Evolutionary conservation across 78 protist genomes (phyloP).

Genomic region (Pigoraptor vietnamica): DNA sequence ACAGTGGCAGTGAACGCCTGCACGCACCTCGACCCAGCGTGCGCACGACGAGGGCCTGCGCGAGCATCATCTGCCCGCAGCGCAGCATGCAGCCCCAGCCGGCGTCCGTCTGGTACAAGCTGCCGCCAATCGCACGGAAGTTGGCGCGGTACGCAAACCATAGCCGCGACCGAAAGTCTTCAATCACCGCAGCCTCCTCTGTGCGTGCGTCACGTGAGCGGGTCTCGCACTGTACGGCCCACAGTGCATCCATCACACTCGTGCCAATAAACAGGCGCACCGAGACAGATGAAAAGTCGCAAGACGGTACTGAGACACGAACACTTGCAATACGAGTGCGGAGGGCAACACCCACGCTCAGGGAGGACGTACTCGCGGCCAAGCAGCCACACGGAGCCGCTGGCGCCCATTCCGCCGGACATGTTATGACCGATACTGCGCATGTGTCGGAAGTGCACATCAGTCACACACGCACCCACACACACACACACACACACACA

Average conservation of each 20-base stretch:
- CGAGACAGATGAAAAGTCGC: too few species aligned
- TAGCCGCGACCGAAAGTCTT: background rate
- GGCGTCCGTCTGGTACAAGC: constrained; percentile 2
- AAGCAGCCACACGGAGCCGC: background rate
- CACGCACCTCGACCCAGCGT: background rate
- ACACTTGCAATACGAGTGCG: background rate
- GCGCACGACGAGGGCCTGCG: background rate
- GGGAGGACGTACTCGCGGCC: background rate
- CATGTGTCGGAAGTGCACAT: too few species aligned
- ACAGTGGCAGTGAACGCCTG: too few species aligned
- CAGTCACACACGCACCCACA: too few species aligned
- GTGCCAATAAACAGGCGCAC: too few species aligned
- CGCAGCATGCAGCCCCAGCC: constrained; percentile 51
- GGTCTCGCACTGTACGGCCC: too few species aligned
- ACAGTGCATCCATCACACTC: too few species aligned
- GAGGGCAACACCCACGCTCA: too few species aligned
- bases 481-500: background rate
- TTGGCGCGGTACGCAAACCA: constrained; percentile 9
- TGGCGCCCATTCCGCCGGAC: background rate
- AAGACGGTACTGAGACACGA: too few species aligned
- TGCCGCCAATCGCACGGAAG: background rate
- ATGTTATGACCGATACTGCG: too few species aligned
- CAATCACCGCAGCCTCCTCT: background rate
- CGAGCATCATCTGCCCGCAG: constrained; percentile 27
- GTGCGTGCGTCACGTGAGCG: constrained; percentile 1